Percentiles rank a stretch among this genome's conserved stretches.
phyloP scores from a whole-genome alignment of 2,329 filamentous ascomycete genomes.

The Chaetomium olivaceum region DNA sequence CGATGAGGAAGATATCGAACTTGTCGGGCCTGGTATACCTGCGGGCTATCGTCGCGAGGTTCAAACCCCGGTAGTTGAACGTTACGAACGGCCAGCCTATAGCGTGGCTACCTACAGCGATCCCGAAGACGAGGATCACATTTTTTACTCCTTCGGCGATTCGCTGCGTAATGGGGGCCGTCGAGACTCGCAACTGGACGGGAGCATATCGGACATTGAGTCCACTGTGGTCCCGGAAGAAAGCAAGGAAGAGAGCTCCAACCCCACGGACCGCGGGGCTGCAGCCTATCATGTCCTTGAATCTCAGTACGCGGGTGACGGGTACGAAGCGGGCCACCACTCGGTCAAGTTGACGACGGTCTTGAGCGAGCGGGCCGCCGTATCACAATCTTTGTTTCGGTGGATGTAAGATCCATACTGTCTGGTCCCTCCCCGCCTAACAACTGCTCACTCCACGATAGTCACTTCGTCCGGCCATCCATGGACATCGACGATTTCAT shows the following conservation, averaged over 20 bases:
- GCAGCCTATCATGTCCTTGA: constrained; percentile 18
- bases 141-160: constrained; percentile 6
- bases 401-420: constrained; percentile 38
- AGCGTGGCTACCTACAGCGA: background rate
- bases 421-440: background rate
- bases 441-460: background rate
- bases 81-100: background rate
- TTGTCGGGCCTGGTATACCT: background rate
- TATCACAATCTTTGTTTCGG: constrained; percentile 41
- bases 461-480: constrained; percentile 43
- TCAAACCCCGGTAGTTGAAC: background rate
- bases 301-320: constrained; percentile 24
- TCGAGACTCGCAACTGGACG: background rate
- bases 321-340: constrained; percentile 16
- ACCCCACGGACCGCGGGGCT: background rate
- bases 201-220: background rate
- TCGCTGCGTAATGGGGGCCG: background rate
- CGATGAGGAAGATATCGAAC: background rate
- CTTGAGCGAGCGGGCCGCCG: constrained; percentile 36
- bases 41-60: background rate
- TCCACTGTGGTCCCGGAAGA: background rate
- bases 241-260: background rate
- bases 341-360: constrained; percentile 38
- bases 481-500: constrained; percentile 48
- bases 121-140: background rate